A percentile compares a stretch with the other conserved stretches of the same genome.
These are phyloP conservation scores for Camelina hispida DNA, from an alignment of 345 rosid species.

Conservation along the genomic window DNA sequence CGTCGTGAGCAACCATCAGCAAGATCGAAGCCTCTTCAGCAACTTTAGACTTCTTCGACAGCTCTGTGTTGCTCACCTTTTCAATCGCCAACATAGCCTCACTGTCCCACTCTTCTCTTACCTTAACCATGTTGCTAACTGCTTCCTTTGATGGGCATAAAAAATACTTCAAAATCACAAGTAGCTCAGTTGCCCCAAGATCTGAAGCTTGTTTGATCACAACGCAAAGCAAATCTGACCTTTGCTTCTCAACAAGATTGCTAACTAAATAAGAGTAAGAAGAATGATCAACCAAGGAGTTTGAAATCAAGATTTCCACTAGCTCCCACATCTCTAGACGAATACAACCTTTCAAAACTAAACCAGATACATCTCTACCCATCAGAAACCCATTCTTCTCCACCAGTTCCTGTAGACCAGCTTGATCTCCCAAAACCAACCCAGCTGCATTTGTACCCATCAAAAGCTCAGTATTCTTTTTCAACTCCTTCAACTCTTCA, in stretches of 20 bases:
- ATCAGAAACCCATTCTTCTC: constrained; percentile 47
- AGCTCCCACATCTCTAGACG: constrained; percentile 72
- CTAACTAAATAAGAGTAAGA: constrained; percentile 56
- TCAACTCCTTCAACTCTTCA: constrained; percentile 50
- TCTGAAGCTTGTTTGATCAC: constrained; percentile 66
- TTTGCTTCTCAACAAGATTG: constrained; percentile 59
- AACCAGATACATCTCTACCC: constrained; percentile 61
- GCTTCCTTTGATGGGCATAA: constrained; percentile 74
- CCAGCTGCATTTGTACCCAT: constrained; percentile 56
- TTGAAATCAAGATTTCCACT: constrained; percentile 60
- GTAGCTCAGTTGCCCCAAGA: constrained; percentile 67
- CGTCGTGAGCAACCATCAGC: constrained; percentile 87
- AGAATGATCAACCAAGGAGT: constrained; percentile 55
- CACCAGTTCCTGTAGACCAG: constrained; percentile 62
- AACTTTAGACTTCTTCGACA: constrained; percentile 42
- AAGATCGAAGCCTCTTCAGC: constrained; percentile 77
- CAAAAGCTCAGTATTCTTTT: constrained; percentile 42
- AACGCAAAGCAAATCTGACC: constrained; percentile 70
- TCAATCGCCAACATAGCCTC: constrained; percentile 65
- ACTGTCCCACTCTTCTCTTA: constrained; percentile 76
- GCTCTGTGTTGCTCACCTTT: constrained; percentile 47
- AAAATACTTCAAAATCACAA: constrained; percentile 73
- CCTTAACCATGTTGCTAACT: constrained; percentile 54
- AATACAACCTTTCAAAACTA: constrained; percentile 74
- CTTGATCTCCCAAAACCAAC: constrained; percentile 64